Evolutionary conservation across 2,329 filamentous ascomycete species (phyloP).

Genomic region (Diplodia seriata): DNA sequence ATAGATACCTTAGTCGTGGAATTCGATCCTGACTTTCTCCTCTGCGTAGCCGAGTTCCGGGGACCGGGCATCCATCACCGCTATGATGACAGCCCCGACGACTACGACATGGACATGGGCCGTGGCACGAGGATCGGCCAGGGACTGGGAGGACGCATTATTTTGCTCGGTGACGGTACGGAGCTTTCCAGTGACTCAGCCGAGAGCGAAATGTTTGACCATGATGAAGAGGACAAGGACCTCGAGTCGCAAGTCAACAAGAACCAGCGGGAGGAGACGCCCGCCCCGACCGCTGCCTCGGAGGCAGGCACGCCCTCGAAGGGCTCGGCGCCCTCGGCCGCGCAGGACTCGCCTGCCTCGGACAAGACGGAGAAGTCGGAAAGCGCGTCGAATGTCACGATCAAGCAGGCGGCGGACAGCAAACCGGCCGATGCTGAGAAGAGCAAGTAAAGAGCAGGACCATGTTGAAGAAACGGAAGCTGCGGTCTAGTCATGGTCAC

Average conservation of each 20-base stretch:
- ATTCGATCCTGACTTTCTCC: constrained; percentile 46
- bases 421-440: constrained; percentile 22
- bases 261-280: constrained; percentile 40
- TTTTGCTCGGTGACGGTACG: constrained; percentile 93
- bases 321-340: constrained; percentile 22
- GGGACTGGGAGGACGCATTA: constrained; percentile 74
- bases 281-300: constrained; percentile 28
- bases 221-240: constrained; percentile 85
- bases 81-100: constrained; percentile 58
- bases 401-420: constrained; percentile 30
- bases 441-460: constrained; percentile 27
- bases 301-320: constrained; percentile 33
- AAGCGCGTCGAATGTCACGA: constrained; percentile 16
- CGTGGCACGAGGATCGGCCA: constrained; percentile 72
- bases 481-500: constrained; percentile 26
- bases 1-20: constrained; percentile 36
- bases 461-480: constrained; percentile 25
- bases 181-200: constrained; percentile 88
- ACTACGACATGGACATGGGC: constrained; percentile 78
- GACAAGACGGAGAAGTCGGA: constrained; percentile 32
- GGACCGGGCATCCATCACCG: constrained; percentile 58
- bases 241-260: constrained; percentile 83
- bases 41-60: constrained; percentile 57
- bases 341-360: constrained; percentile 31
- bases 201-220: constrained; percentile 93